A percentile compares a stretch with the other conserved stretches of the same genome.
These are phyloP conservation scores for Yamadazyma buinensis DNA, from an alignment of 1,139 yeast species.

Conservation along the genomic window DNA sequence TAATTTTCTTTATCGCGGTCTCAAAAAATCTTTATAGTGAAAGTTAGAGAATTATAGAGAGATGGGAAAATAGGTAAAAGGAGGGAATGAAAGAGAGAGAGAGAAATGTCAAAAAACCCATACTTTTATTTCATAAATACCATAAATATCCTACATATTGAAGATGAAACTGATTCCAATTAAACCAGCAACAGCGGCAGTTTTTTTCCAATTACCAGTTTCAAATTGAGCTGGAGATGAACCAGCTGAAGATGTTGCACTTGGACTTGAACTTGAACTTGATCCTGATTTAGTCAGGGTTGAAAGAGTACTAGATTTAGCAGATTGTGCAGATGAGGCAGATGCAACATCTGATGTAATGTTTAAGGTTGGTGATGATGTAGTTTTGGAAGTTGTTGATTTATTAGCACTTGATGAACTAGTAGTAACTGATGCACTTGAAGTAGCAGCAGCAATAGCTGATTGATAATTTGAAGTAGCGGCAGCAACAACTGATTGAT, in stretches of 20 bases:
- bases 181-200: constrained; percentile 34
- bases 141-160: constrained; percentile 22
- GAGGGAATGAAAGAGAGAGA: not conserved
- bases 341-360: constrained; percentile 11
- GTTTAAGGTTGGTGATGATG: constrained; percentile 7
- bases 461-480: constrained; percentile 3
- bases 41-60: constrained; percentile 5
- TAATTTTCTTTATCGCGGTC: too few species aligned
- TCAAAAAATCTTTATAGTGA: not conserved
- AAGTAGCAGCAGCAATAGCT: constrained; percentile 4
- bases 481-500: constrained; percentile 2
- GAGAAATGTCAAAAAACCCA: not conserved
- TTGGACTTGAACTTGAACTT: constrained; percentile 11
- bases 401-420: constrained; percentile 3
- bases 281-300: not conserved
- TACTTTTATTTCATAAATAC: not conserved
- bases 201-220: constrained; percentile 38
- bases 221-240: constrained; percentile 18
- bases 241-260: constrained; percentile 6
- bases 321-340: constrained; percentile 4
- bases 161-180: constrained; percentile 36
- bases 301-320: too few species aligned
- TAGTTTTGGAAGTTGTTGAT: constrained; percentile 1
- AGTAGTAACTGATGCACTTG: constrained; percentile 4
- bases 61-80: not conserved